phyloP scores from a whole-genome alignment of 257 asterid species.

The Nicotiana paniculata region DNA sequence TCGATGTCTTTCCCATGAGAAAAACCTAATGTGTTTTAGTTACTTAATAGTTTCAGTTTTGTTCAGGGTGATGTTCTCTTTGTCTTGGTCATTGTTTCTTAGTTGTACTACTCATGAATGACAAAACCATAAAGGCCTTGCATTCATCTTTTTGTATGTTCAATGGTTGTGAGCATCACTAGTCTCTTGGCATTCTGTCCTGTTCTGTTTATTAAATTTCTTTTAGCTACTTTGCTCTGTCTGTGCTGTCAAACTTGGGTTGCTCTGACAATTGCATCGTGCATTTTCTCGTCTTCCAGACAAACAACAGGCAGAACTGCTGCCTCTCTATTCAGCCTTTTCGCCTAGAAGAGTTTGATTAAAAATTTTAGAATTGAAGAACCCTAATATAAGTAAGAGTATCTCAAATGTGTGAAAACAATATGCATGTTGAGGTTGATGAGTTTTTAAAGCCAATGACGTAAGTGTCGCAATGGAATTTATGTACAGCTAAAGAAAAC shows the following conservation, averaged over 20 bases:
- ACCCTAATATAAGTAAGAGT: not conserved
- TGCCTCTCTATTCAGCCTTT: not conserved
- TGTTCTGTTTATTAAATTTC: not conserved
- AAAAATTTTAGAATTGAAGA: not conserved
- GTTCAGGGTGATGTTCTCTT: not conserved
- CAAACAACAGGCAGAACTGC: not conserved
- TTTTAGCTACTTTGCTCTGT: not conserved
- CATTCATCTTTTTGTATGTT: not conserved
- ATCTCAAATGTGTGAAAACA: not conserved
- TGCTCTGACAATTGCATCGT: slow-evolving; percentile 31
- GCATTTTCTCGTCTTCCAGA: not conserved
- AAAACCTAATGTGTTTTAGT: slow-evolving; percentile 19
- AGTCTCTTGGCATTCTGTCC: not conserved
- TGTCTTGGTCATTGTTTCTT: slow-evolving; percentile 2
- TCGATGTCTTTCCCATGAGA: slow-evolving; percentile 13
- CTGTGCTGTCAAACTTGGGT: not conserved
- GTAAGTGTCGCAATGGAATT: not conserved
- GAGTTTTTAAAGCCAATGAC: not conserved
- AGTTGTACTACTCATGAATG: not conserved
- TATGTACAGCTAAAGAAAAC: not conserved
- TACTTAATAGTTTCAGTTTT: slow-evolving; percentile 16
- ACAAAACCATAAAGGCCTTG: not conserved
- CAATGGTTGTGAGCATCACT: not conserved
- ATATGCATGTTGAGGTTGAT: not conserved
- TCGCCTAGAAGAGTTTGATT: not conserved